Evolutionary conservation across 106 monocot species (phyloP).

Genomic region (Allium fistulosum): DNA sequence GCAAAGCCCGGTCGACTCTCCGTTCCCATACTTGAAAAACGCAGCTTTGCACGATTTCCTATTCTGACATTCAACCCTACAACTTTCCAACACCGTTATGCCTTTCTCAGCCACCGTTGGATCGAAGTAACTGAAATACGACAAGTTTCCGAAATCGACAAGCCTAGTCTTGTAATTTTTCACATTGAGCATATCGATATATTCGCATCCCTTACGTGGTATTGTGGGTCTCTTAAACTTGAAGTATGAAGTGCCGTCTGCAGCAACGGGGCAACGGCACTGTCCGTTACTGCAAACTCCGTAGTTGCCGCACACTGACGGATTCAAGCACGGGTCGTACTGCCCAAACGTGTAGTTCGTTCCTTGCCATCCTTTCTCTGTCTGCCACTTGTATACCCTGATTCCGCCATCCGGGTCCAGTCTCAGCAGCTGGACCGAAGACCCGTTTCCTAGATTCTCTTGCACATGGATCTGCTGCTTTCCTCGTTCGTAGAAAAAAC

Average conservation of each 20-base stretch:
- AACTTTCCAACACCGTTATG: slow-evolving; percentile 13
- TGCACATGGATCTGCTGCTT: neutral
- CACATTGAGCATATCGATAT: slow-evolving; percentile 15
- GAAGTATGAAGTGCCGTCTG: slow-evolving; percentile 17
- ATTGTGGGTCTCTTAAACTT: neutral
- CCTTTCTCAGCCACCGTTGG: neutral
- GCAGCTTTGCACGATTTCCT: slow-evolving; percentile 30
- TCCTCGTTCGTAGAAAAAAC: neutral
- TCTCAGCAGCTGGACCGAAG: slow-evolving; percentile 1
- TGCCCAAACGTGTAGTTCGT: neutral
- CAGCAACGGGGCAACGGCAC: slow-evolving; percentile 34
- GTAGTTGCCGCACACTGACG: slow-evolving; percentile 25
- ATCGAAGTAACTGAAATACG: slow-evolving; percentile 31
- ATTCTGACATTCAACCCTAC: slow-evolving; percentile 35
- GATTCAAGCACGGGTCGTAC: slow-evolving; percentile 1
- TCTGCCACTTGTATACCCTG: neutral
- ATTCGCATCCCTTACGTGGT: slow-evolving; percentile 22
- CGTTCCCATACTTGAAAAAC: slow-evolving; percentile 22
- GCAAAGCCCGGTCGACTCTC: slow-evolving; percentile 25
- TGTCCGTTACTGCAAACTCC: slow-evolving; percentile 34
- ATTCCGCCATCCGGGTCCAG: slow-evolving; percentile 5
- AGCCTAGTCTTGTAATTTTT: slow-evolving; percentile 13
- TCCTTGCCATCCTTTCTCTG: neutral
- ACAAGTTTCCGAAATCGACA: slow-evolving; percentile 17
- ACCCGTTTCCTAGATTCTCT: neutral